These are phyloP conservation scores for Tuber indicum DNA, from an alignment of 495 filamentous ascomycete genomes.

Conservation along the genomic window DNA sequence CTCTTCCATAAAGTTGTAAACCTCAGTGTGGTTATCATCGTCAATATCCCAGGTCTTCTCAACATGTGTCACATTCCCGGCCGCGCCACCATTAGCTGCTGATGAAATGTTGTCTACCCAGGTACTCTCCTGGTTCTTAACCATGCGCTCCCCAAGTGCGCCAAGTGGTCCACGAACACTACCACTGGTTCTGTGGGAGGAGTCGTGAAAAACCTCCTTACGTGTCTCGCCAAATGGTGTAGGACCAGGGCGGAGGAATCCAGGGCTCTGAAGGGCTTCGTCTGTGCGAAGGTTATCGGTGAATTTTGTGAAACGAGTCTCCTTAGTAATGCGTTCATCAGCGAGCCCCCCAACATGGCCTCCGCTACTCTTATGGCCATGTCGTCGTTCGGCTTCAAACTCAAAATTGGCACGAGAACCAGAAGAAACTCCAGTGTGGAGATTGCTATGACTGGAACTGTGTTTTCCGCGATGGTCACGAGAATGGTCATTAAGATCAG, in stretches of 20 bases:
- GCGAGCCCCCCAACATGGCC: background rate
- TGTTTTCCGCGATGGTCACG: background rate
- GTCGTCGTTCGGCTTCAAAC: constrained; percentile 14
- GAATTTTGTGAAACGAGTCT: constrained; percentile 19
- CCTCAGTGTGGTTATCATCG: constrained; percentile 30
- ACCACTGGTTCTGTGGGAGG: constrained; percentile 5
- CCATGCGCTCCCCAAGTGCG: constrained; percentile 7
- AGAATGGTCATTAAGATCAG: background rate
- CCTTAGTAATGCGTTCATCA: constrained; percentile 26
- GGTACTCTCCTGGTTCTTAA: constrained; percentile 8
- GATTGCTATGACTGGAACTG: background rate
- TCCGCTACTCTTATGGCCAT: background rate
- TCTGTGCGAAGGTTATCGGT: constrained; percentile 5
- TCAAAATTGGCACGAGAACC: constrained; percentile 26
- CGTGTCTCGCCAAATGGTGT: background rate
- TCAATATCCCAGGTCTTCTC: constrained; percentile 32
- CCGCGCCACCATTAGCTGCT: constrained; percentile 13
- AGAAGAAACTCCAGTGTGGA: background rate
- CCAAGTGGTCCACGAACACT: constrained; percentile 5
- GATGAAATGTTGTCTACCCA: constrained; percentile 26
- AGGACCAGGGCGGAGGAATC: background rate
- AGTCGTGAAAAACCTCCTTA: constrained; percentile 6
- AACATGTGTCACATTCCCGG: constrained; percentile 18
- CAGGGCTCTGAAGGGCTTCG: background rate
- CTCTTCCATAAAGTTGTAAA: constrained; percentile 33